Evolutionary conservation across 106 monocot genomes (phyloP).

Genomic region (Phalaenopsis aphrodite): DNA sequence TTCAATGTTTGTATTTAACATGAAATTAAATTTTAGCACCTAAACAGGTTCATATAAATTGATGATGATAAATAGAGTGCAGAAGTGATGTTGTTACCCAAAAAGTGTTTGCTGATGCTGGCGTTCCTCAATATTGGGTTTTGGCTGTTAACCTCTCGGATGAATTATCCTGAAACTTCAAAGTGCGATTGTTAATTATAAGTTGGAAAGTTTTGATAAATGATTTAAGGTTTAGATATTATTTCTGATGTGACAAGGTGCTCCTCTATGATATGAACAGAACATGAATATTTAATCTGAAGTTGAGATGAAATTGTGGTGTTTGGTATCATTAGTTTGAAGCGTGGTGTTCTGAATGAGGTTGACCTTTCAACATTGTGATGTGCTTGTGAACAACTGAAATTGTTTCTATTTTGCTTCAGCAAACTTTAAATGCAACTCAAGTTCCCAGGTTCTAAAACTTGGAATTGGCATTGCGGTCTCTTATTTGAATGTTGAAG

Average conservation of each 20-base stretch:
- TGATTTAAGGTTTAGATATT: neutral
- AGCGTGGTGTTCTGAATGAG: too few species aligned
- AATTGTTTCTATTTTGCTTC: too few species aligned
- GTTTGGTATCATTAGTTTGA: neutral
- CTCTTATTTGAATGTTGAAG: too few species aligned
- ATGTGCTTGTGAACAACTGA: too few species aligned
- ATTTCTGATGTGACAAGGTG: neutral
- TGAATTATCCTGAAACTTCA: constrained; percentile 20
- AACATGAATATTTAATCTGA: neutral
- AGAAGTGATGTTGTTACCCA: constrained; percentile 76
- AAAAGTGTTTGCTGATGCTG: constrained; percentile 82
- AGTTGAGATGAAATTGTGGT: neutral
- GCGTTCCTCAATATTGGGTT: constrained; percentile 96
- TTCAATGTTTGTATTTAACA: too few species aligned
- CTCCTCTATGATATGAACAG: neutral
- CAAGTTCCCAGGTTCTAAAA: neutral
- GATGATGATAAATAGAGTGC: constrained; percentile 28
- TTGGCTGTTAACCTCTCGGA: constrained; percentile 60
- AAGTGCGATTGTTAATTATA: neutral
- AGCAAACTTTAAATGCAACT: neutral
- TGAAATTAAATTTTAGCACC: too few species aligned
- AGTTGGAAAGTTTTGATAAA: neutral
- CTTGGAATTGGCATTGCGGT: too few species aligned
- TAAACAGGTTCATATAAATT: too few species aligned
- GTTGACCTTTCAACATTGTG: too few species aligned